Base-by-base conservation (phyloP, 805 yeast genomes). In the Kodamaea hsintzibuensis region DNA sequence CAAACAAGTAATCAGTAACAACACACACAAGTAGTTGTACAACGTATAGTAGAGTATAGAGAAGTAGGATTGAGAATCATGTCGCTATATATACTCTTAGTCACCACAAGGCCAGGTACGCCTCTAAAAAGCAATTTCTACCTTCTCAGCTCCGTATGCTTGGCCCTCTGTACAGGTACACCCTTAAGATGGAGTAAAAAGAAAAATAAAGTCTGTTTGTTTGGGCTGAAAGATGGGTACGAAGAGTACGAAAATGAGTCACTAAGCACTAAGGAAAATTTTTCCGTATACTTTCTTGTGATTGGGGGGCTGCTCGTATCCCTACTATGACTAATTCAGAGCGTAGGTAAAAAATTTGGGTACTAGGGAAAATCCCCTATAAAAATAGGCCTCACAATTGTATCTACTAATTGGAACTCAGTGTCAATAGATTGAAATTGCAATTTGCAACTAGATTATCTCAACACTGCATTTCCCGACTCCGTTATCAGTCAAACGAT, bases 301-400 rank as follows among this genome's bases (percentile, higher is more conserved):
- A 45, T 45, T 45, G 48, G 48, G 39, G 16, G 19, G 48, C 38
- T 45, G 38, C 22, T 27, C 38, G 35, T 44, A 7, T 18, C 38
- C 48, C 38, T 45, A 25, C 13, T 45, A 45, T 45, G 48, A 45
- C 48, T 45, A 45, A 45, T 45, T 45, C 25, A n/a, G 38, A 7
- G 19, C 13, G 35, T 40, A 14, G 25, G 12, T 16, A 4, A 40
- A 45, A 45, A 27, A 27, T 35, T 27, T 45, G 48, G 48, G 14
- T 27, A 40, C 44, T 40, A 16, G 17, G 44, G n/a, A 40, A 40
- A 40, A 40, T 40, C 44, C 44, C n/a, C 44, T 14, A 14, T 17
- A 40, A 40, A 40, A 16, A 16, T 16, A 16, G 44, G 19, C 7
- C 44, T 17, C 44, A 40, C 44, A 40, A 16, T 4, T 40, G 44